phyloP scores from a whole-genome alignment of 129 eudicot species.

The Escallonia rubra region DNA sequence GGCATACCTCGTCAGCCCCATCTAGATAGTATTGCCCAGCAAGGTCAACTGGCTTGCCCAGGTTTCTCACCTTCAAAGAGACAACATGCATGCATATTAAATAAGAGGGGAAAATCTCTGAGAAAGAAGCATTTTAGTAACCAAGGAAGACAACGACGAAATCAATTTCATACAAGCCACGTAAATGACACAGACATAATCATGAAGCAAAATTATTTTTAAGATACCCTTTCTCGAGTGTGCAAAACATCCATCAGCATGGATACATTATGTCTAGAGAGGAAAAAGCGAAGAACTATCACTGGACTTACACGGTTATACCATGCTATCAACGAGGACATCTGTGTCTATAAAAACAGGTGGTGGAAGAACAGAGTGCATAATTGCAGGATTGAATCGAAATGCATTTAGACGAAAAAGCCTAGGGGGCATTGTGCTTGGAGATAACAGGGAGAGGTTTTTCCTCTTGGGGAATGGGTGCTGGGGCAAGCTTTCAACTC shows the following conservation, averaged over 20 bases:
- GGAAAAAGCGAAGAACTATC: not conserved
- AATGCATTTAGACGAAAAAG: not conserved
- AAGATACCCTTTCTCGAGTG: not conserved
- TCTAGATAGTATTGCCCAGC: conserved; percentile 92
- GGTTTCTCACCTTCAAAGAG: conserved; percentile 77
- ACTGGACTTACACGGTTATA: too few relatives aligned
- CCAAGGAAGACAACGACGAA: not conserved
- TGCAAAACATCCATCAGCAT: not conserved
- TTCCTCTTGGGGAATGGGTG: too few relatives aligned
- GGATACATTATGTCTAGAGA: not conserved
- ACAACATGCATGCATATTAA: not conserved
- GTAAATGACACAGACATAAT: not conserved
- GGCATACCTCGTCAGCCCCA: conserved; percentile 96
- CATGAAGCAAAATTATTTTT: not conserved
- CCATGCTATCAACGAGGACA: too few relatives aligned
- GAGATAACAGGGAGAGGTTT: too few relatives aligned
- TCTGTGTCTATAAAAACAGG: too few relatives aligned
- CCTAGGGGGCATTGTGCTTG: too few relatives aligned
- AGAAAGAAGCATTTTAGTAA: conserved; percentile 1
- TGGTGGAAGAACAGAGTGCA: too few relatives aligned
- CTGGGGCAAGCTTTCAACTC: too few relatives aligned
- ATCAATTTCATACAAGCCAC: not conserved
- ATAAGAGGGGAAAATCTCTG: not conserved
- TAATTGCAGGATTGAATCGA: not conserved
- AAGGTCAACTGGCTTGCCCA: conserved; percentile 98